Conservation (phyloP, 2,329 filamentous ascomycete species). For the Nigrospora oryzae region DNA sequence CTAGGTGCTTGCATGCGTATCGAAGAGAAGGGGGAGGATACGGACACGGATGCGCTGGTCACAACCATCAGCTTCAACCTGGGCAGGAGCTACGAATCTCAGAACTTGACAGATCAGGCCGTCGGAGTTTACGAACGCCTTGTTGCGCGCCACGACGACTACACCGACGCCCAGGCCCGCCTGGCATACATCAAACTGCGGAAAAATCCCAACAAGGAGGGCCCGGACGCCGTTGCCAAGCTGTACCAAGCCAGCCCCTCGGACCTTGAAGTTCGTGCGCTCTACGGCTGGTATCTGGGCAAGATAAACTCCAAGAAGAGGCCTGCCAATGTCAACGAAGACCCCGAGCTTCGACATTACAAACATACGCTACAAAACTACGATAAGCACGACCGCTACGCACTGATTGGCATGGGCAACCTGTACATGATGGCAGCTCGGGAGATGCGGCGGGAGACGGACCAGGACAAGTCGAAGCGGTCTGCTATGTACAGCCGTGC, state of each 20-base stretch:
- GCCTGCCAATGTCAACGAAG: constrained; percentile 72
- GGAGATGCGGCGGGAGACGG: constrained; percentile 88
- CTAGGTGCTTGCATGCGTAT: constrained; percentile 80
- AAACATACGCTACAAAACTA: constrained; percentile 91
- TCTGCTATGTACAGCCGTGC: constrained; percentile 81
- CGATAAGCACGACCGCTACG: constrained; percentile 98
- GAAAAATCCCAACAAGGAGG: constrained; percentile 74
- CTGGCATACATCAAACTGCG: constrained; percentile 85
- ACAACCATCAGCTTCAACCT: constrained; percentile 97
- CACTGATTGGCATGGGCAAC: constrained; percentile 94
- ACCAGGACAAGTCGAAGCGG: constrained; percentile 84
- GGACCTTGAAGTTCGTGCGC: constrained; percentile 83
- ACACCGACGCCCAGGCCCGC: constrained; percentile 83
- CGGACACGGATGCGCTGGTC: constrained; percentile 84
- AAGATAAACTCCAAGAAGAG: constrained; percentile 73
- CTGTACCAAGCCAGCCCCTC: constrained; percentile 76
- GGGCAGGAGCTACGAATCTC: constrained; percentile 84
- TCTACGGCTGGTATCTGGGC: constrained; percentile 94
- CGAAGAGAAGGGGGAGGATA: constrained; percentile 62
- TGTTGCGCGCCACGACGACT: constrained; percentile 77
- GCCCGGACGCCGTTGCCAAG: constrained; percentile 76
- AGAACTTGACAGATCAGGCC: constrained; percentile 72
- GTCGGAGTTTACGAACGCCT: constrained; percentile 83
- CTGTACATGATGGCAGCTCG: constrained; percentile 77
- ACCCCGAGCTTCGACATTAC: constrained; percentile 87